These are phyloP conservation scores for Crithidia mellificae DNA, from an alignment of 208 protist genomes.

Conservation along the genomic window DNA sequence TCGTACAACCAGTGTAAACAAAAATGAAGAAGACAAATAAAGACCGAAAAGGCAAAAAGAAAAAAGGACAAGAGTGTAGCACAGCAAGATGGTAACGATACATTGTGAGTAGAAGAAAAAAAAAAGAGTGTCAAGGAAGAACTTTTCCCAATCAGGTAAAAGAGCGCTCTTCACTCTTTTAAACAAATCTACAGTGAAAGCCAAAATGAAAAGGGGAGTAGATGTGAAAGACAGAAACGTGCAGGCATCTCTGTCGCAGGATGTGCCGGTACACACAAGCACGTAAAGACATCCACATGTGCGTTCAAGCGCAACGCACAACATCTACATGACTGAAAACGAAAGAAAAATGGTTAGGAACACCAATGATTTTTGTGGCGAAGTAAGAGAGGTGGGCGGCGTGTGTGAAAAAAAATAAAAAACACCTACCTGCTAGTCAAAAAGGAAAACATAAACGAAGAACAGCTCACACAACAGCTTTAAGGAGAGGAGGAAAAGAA, in stretches of 20 bases:
- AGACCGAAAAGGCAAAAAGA: background rate
- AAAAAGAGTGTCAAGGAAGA: background rate
- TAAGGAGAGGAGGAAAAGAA: too few species aligned
- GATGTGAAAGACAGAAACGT: too few species aligned
- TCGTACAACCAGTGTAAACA: background rate
- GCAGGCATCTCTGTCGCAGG: too few species aligned
- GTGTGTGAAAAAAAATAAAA: background rate
- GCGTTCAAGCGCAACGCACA: background rate
- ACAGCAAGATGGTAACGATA: background rate
- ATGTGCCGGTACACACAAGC: too few species aligned
- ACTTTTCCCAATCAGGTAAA: too few species aligned
- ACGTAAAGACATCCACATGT: too few species aligned
- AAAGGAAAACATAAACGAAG: slow-evolving; percentile 7
- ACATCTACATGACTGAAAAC: background rate
- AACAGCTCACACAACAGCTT: background rate
- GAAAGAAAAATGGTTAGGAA: too few species aligned
- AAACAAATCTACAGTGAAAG: background rate
- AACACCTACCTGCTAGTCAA: background rate
- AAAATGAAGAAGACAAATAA: background rate
- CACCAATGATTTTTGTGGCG: too few species aligned
- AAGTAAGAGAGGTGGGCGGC: too few species aligned
- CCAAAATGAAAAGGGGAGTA: background rate
- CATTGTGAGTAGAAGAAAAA: background rate
- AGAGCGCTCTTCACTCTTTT: too few species aligned
- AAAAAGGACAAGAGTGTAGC: background rate